A percentile compares a stretch with the other conserved stretches of the same genome.
Evolutionary conservation across 1,139 yeast species (phyloP).

Genomic region (Nakaseomyces glabratus): DNA sequence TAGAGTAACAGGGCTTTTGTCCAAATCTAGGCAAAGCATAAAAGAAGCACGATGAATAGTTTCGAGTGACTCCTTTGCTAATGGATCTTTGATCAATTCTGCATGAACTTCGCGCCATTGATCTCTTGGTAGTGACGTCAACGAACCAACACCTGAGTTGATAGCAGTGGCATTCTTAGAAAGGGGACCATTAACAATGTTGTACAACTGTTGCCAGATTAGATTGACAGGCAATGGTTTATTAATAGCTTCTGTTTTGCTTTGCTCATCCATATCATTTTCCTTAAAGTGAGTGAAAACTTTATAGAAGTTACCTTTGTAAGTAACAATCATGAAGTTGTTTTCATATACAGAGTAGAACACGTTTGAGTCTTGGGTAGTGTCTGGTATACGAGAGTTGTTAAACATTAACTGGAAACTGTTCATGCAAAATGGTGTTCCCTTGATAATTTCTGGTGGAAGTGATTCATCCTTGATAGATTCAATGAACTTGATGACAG

Average conservation of each 20-base stretch:
- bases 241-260: slow-evolving; percentile 37
- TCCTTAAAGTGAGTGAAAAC: slow-evolving; percentile 47
- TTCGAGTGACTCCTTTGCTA: slow-evolving; percentile 51
- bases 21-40: slow-evolving; percentile 64
- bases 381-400: slow-evolving; percentile 56
- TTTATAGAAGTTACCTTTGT: slow-evolving; percentile 76
- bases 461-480: slow-evolving; percentile 50
- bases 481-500: slow-evolving; percentile 48
- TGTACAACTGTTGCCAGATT: slow-evolving; percentile 56
- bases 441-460: slow-evolving; percentile 71
- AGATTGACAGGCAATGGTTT: slow-evolving; percentile 49
- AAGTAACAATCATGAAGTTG: slow-evolving; percentile 63
- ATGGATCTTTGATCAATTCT: slow-evolving; percentile 47
- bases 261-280: slow-evolving; percentile 2
- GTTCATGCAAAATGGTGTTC: slow-evolving; percentile 86
- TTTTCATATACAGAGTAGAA: slow-evolving; percentile 44
- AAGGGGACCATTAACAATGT: slow-evolving; percentile 37
- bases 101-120: slow-evolving; percentile 60
- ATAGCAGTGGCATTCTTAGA: slow-evolving; percentile 18
- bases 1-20: slow-evolving; percentile 60
- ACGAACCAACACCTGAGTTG: slow-evolving; percentile 52
- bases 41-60: slow-evolving; percentile 73
- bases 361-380: slow-evolving; percentile 48
- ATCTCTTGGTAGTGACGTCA: slow-evolving; percentile 83
- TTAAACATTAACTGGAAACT: slow-evolving; percentile 88